These are phyloP conservation scores for Mucor plumbeus DNA, from an alignment of 371 early-diverging fungal species.

Conservation along the genomic window DNA sequence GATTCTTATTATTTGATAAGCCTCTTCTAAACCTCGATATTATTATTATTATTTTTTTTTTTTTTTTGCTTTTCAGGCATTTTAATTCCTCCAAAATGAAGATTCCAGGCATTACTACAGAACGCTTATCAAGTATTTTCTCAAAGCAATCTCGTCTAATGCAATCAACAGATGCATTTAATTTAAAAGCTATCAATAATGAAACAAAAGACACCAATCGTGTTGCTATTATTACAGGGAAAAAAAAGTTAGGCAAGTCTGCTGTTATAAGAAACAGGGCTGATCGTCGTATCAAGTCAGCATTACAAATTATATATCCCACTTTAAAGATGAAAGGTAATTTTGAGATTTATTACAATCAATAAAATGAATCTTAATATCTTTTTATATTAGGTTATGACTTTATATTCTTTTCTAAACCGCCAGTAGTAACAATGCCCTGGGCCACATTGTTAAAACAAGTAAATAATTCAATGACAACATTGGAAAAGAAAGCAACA, in stretches of 20 bases:
- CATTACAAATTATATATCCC: conserved; percentile 18
- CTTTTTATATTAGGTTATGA: conserved; percentile 22
- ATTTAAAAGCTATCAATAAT: conserved; percentile 20
- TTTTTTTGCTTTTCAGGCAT: too few species aligned
- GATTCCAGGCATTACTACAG: conserved; percentile 24
- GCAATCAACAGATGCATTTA: neutral
- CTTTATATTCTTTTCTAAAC: conserved; percentile 21
- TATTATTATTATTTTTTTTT: too few species aligned
- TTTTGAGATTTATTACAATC: too few species aligned
- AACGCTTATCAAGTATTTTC: conserved; percentile 13
- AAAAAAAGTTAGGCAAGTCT: conserved; percentile 33
- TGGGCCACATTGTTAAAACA: conserved; percentile 18
- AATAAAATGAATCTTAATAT: neutral
- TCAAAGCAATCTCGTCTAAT: neutral
- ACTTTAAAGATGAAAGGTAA: conserved; percentile 13
- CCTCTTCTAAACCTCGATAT: too few species aligned
- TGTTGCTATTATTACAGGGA: conserved; percentile 28
- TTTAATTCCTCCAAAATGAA: conserved; percentile 13
- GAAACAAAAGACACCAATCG: neutral
- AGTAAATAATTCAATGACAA: conserved; percentile 2
- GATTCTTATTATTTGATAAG: too few species aligned
- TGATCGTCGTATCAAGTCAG: conserved; percentile 31
- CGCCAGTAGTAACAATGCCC: conserved; percentile 19
- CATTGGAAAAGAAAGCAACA: conserved; percentile 1
- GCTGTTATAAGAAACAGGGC: conserved; percentile 33